A percentile compares a stretch with the other conserved stretches of the same genome.
phyloP scores from a whole-genome alignment of 2,329 filamentous ascomycete genomes.

The Aurifilum marmelostoma region DNA sequence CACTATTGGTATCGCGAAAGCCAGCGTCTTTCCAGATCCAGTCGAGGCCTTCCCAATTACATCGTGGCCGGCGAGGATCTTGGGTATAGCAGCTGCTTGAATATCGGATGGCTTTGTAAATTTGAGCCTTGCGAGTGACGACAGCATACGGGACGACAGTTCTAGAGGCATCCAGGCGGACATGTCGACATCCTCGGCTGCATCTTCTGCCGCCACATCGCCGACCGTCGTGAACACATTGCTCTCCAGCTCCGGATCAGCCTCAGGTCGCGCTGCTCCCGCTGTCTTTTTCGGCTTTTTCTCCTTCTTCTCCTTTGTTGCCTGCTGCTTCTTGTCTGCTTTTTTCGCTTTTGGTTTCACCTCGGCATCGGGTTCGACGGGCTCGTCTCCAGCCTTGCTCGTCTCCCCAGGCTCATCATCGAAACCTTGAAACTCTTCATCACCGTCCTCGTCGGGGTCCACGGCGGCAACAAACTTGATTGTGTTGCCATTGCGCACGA shows the following conservation, averaged over 20 bases:
- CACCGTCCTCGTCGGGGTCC: constrained; percentile 32
- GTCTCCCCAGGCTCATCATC: constrained; percentile 34
- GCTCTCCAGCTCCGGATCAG: constrained; percentile 47
- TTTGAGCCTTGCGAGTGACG: constrained; percentile 75
- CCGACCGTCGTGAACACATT: constrained; percentile 61
- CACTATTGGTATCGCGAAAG: constrained; percentile 91
- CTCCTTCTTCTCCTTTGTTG: constrained; percentile 34
- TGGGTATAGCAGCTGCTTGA: constrained; percentile 78
- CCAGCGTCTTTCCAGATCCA: constrained; percentile 94
- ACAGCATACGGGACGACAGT: constrained; percentile 72
- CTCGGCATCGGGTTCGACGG: constrained; percentile 24
- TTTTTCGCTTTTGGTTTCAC: constrained; percentile 33
- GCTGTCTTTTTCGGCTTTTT: constrained; percentile 41
- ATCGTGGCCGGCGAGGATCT: constrained; percentile 81
- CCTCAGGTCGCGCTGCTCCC: constrained; percentile 36
- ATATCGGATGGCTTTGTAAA: constrained; percentile 83
- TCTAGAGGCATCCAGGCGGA: constrained; percentile 78
- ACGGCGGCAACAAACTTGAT: constrained; percentile 55
- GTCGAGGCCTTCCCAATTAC: constrained; percentile 96
- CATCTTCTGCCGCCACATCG: constrained; percentile 49
- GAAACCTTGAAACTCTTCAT: constrained; percentile 40
- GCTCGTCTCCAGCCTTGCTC: constrained; percentile 28
- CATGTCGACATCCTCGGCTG: constrained; percentile 67
- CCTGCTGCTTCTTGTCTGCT: constrained; percentile 34
- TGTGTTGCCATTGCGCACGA: constrained; percentile 68